Evolutionary conservation across 371 early-diverging fungal genomes (phyloP).

Genomic region (Synchytrium microbalum): DNA sequence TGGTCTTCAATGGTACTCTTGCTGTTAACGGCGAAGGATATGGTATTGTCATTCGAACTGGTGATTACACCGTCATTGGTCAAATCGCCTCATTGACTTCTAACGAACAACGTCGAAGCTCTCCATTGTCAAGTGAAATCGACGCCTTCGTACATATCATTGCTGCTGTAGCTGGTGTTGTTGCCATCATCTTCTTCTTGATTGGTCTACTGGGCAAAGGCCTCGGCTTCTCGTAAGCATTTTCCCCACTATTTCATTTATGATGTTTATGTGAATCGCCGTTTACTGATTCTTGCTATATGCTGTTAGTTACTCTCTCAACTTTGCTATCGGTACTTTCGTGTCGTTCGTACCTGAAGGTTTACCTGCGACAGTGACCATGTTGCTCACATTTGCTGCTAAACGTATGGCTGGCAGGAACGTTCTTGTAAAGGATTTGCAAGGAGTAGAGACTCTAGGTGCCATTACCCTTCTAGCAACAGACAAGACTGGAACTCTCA

Average conservation of each 20-base stretch:
- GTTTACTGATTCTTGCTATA: constrained; percentile 7
- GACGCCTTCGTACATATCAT: constrained; percentile 78
- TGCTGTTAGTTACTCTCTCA: constrained; percentile 58
- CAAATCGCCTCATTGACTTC: constrained; percentile 87
- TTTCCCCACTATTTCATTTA: neutral
- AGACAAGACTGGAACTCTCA: constrained; percentile 94
- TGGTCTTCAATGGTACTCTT: constrained; percentile 82
- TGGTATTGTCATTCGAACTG: constrained; percentile 86
- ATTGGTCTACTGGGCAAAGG: constrained; percentile 45
- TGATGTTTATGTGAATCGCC: too few species aligned
- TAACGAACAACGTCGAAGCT: constrained; percentile 56
- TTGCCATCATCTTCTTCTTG: constrained; percentile 77
- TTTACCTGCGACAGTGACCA: constrained; percentile 80
- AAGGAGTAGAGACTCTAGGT: constrained; percentile 92
- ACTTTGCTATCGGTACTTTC: constrained; percentile 83
- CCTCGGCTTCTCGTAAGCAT: constrained; percentile 18
- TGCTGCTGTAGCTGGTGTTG: constrained; percentile 64
- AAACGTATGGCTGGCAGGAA: constrained; percentile 84
- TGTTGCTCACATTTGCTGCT: constrained; percentile 86
- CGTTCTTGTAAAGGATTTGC: constrained; percentile 88
- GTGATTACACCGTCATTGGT: constrained; percentile 86
- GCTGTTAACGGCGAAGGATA: constrained; percentile 77
- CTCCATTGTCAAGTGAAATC: constrained; percentile 73
- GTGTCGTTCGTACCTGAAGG: constrained; percentile 85
- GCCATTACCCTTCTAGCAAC: constrained; percentile 90